Conservation (phyloP, 2,329 filamentous ascomycete genomes). For the Aplosporella prunicola region DNA sequence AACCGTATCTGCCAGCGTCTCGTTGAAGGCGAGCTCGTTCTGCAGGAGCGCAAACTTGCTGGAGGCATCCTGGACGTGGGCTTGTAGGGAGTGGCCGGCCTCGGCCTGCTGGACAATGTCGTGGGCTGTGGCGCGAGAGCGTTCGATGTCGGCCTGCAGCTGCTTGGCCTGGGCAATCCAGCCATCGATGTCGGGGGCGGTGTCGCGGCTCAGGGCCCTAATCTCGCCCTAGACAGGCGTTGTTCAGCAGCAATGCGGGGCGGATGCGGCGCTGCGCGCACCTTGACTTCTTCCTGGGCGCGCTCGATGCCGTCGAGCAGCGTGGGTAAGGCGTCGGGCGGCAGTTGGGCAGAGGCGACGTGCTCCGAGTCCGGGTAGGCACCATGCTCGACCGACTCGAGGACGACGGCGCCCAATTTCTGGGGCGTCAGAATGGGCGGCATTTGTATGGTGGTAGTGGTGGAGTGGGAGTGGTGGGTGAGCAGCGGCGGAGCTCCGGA, state of each 20-base stretch:
- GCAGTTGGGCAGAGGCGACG: constrained; percentile 44
- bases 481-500: constrained; percentile 8
- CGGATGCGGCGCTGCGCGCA: constrained; percentile 16
- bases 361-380: constrained; percentile 48
- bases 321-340: constrained; percentile 38
- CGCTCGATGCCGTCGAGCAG: constrained; percentile 43
- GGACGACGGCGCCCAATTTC: constrained; percentile 49
- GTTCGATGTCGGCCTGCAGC: constrained; percentile 75
- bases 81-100: constrained; percentile 53
- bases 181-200: constrained; percentile 67
- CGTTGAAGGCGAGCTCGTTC: constrained; percentile 51
- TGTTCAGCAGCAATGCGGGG: constrained; percentile 16
- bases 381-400: constrained; percentile 52
- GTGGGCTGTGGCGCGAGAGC: constrained; percentile 67
- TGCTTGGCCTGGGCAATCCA: constrained; percentile 82
- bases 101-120: constrained; percentile 74
- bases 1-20: constrained; percentile 41
- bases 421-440: constrained; percentile 22
- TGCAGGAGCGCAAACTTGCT: constrained; percentile 48
- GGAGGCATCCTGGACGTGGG: constrained; percentile 52
- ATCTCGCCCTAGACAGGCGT: constrained; percentile 52
- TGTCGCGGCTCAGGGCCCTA: constrained; percentile 64
- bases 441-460: constrained; percentile 4
- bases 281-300: constrained; percentile 46
- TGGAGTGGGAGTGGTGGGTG: neutral